These are phyloP conservation scores for Teratosphaeriaceae sp. DNA, from an alignment of 2,329 filamentous ascomycete species.

Conservation along the genomic window DNA sequence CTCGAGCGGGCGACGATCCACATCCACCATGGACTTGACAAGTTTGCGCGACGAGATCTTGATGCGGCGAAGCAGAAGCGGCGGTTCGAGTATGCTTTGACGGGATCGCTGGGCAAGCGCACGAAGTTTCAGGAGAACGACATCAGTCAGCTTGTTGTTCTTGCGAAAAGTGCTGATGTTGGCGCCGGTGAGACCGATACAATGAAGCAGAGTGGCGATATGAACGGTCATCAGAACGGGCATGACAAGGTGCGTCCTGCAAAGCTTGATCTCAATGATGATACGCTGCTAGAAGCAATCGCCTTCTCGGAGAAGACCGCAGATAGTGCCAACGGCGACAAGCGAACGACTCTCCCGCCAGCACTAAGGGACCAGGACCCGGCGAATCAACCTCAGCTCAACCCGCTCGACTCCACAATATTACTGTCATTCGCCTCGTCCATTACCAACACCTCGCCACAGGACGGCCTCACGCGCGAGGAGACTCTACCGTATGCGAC, in stretches of 20 bases:
- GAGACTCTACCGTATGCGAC: conserved; percentile 88
- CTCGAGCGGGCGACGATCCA: conserved; percentile 78
- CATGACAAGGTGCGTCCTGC: conserved; percentile 27
- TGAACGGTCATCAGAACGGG: neutral
- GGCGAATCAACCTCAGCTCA: conserved; percentile 72
- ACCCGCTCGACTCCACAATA: conserved; percentile 82
- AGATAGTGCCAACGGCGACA: conserved; percentile 34
- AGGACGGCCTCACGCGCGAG: conserved; percentile 82
- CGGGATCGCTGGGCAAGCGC: conserved; percentile 77
- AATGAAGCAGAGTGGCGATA: too few relatives aligned
- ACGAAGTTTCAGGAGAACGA: conserved; percentile 74
- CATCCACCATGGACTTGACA: conserved; percentile 76
- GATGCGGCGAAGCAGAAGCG: conserved; percentile 59
- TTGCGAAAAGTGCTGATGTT: conserved; percentile 66
- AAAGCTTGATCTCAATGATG: conserved; percentile 76
- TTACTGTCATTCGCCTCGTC: conserved; percentile 74
- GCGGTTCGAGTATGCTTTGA: conserved; percentile 74
- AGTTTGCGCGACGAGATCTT: conserved; percentile 65
- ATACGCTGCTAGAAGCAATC: conserved; percentile 85
- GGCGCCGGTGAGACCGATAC: conserved; percentile 1
- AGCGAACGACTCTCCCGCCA: conserved; percentile 50
- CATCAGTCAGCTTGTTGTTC: conserved; percentile 81
- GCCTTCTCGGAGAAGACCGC: conserved; percentile 58
- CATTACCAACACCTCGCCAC: conserved; percentile 80
- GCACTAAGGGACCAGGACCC: conserved; percentile 62